These are phyloP conservation scores for Hermanozyma aechmeae DNA, from an alignment of 805 yeast genomes.

Conservation along the genomic window DNA sequence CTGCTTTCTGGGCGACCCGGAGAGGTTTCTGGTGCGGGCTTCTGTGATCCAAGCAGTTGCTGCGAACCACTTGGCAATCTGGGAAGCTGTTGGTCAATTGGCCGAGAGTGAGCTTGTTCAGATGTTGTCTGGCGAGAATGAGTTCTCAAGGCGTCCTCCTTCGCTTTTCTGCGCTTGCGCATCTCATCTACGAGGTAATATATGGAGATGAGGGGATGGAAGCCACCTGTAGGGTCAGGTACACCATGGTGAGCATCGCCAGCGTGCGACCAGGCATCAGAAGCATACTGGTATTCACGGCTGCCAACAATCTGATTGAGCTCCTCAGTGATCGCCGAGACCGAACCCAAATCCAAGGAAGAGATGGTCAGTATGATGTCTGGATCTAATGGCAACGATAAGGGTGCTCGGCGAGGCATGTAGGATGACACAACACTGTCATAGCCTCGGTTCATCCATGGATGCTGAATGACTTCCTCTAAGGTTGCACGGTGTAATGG, in stretches of 20 bases:
- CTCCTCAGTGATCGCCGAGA: constrained; percentile 45
- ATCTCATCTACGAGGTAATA: constrained; percentile 84
- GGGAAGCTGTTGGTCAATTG: too few relatives aligned
- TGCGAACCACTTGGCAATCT: too few relatives aligned
- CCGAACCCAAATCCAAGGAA: constrained; percentile 69
- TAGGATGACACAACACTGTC: constrained; percentile 63
- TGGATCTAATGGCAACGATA: constrained; percentile 58
- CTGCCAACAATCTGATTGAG: constrained; percentile 52
- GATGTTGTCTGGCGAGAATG: too few relatives aligned
- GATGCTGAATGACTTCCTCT: constrained; percentile 73
- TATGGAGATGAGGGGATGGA: constrained; percentile 81
- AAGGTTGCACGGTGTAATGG: constrained; percentile 74
- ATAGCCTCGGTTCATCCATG: constrained; percentile 91
- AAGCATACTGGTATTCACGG: constrained; percentile 54
- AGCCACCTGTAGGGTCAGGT: constrained; percentile 75
- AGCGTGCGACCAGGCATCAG: constrained; percentile 50
- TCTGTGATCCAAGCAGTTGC: too few relatives aligned
- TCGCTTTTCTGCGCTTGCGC: constrained; percentile 57
- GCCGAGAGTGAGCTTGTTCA: too few relatives aligned
- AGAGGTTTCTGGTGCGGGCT: too few relatives aligned
- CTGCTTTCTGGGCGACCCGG: too few relatives aligned
- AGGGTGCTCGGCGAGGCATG: constrained; percentile 71
- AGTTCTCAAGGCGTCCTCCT: constrained; percentile 36
- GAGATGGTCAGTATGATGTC: constrained; percentile 68
- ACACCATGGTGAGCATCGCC: constrained; percentile 22